phyloP scores from a whole-genome alignment of 2,329 filamentous ascomycete species.

The Fusarium coffeatum region DNA sequence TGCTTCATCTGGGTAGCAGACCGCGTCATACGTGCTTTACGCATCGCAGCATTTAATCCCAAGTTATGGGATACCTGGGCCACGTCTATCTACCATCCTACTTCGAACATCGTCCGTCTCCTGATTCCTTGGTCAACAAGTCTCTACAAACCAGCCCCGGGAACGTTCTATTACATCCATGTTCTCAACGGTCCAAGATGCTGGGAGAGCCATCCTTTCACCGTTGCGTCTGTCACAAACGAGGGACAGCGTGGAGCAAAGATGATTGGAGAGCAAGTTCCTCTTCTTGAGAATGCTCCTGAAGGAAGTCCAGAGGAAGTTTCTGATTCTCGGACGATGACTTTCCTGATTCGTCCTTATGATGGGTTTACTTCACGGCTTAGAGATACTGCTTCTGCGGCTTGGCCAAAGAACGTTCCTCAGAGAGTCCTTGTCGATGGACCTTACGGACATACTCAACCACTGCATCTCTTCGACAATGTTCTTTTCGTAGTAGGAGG shows the following conservation, averaged over 20 bases:
- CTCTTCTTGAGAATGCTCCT: conserved; percentile 45
- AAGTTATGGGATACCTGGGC: conserved; percentile 53
- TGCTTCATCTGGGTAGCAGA: conserved; percentile 63
- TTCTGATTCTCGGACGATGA: conserved; percentile 44
- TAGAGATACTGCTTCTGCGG: conserved; percentile 44
- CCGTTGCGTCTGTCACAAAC: conserved; percentile 52
- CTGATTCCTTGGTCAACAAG: conserved; percentile 51
- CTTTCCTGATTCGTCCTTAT: conserved; percentile 60
- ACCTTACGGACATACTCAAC: conserved; percentile 57
- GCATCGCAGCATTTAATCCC: conserved; percentile 56
- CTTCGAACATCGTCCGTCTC: conserved; percentile 58
- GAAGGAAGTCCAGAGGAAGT: conserved; percentile 1
- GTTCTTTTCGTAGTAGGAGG: conserved; percentile 59
- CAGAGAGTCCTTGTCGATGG: conserved; percentile 58
- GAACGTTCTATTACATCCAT: conserved; percentile 60
- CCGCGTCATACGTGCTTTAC: conserved; percentile 57
- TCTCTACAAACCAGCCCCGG: conserved; percentile 52
- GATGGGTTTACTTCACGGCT: conserved; percentile 58
- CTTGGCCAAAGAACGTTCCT: conserved; percentile 42
- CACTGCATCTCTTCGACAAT: conserved; percentile 53
- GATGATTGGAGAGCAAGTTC: conserved; percentile 48
- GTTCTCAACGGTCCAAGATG: conserved; percentile 54
- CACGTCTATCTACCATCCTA: conserved; percentile 50
- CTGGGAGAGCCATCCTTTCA: conserved; percentile 65
- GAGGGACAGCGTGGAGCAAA: conserved; percentile 29